Evolutionary conservation across 2,329 filamentous ascomycete genomes (phyloP), one percentile per base, ranked within the genome.

Genomic region (Fusarium subtropicale): DNA sequence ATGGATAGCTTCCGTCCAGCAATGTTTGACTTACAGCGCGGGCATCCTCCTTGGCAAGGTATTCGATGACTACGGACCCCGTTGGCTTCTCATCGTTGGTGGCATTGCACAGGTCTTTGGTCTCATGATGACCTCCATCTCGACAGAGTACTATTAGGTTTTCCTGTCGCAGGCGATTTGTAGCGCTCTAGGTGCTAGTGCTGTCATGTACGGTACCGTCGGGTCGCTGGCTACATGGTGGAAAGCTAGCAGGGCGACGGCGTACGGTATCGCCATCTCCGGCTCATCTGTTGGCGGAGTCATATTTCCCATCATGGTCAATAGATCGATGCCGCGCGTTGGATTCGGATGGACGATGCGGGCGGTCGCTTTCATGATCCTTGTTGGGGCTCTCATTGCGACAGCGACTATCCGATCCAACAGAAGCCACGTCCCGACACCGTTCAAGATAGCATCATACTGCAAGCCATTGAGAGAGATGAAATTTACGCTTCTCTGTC

Each of bases 171-270:
- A 54, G 6, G 51, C 28, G 3, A 41, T 54, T 11, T 54, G 38
- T 6, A 54, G 51, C 3, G 51, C 39, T 6, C 18, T 54, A 2
- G 39, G 51, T 5, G 48, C 48, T 7, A 39, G 34, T 12, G 34
- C 34, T 10, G 24, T 39, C 12, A 51, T 51, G 48, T 51, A 51
- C 13, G 24, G 24, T 28, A 51, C 48, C n/a, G 39, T 54, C 16
- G 39, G 28, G 5, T 54, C 36, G 3, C 13, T 53, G 13, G 36
- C 36, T 10, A 41, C 50, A 1, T 53, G 50, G 50, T 53, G 34
- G 34, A 39, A 31, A 12, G 20, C 15, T 11, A 13, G 50, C 1
- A 28, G 50, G 24, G 50, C 24, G 3, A 31, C 50, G 9, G 36
- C 50, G 5, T 53, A 41, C 9, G 51, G 51, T 13, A 45, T 54